Percentiles rank a stretch among this genome's conserved stretches.
Conservation (phyloP, 176 grass and related monocot genomes). For the Eragrostis curvula region DNA sequence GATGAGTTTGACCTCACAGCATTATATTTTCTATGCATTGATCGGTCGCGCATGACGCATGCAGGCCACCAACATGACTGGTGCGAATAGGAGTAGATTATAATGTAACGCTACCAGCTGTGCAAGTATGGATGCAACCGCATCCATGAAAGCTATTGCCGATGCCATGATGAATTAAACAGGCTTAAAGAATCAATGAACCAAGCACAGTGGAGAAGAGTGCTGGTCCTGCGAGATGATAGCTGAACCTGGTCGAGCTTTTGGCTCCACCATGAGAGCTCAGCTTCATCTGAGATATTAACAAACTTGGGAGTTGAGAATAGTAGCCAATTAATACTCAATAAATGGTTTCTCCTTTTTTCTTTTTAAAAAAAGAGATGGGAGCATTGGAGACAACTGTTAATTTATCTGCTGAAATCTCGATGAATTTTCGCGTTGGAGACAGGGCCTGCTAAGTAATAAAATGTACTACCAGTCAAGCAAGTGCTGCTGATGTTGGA, state of each 20-base stretch:
- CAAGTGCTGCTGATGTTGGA: too few relatives aligned
- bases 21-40: neutral
- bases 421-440: too few relatives aligned
- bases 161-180: slow-evolving; percentile 19
- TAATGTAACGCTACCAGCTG: slow-evolving; percentile 15
- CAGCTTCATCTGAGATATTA: neutral
- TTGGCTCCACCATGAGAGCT: slow-evolving; percentile 30
- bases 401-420: neutral
- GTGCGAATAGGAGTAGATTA: slow-evolving; percentile 28
- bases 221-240: slow-evolving; percentile 21
- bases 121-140: slow-evolving; percentile 2
- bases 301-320: neutral
- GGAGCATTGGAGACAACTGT: too few relatives aligned
- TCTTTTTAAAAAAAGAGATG: neutral
- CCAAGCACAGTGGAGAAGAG: neutral
- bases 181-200: neutral
- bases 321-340: slow-evolving; percentile 11
- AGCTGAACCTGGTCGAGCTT: neutral
- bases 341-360: neutral
- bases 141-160: slow-evolving; percentile 3
- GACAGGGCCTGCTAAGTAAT: neutral
- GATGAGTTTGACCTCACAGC: neutral
- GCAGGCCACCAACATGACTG: neutral
- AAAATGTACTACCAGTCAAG: neutral
- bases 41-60: neutral